phyloP scores from a whole-genome alignment of 805 yeast genomes.

The Metschnikowia borealis region DNA sequence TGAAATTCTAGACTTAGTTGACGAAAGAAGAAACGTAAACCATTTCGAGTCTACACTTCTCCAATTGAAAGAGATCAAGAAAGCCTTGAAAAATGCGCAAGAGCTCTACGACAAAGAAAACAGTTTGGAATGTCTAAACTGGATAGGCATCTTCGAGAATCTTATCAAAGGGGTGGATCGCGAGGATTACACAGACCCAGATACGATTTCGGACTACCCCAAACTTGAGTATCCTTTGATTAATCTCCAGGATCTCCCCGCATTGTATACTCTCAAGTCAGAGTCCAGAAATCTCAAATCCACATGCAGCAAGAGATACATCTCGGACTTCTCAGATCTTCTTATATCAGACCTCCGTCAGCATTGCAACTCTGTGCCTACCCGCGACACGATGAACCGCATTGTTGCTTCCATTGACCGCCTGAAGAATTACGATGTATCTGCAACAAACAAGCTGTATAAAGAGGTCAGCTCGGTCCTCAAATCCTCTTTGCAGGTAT shows the following conservation, averaged over 20 bases:
- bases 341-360: slow-evolving; percentile 58
- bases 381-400: slow-evolving; percentile 48
- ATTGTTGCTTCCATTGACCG: slow-evolving; percentile 30
- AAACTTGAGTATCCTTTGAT: slow-evolving; percentile 29
- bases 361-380: slow-evolving; percentile 50
- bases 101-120: slow-evolving; percentile 41
- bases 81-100: slow-evolving; percentile 41
- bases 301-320: slow-evolving; percentile 69
- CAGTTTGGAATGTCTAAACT: slow-evolving; percentile 52
- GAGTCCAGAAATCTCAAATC: slow-evolving; percentile 51
- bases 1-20: slow-evolving; percentile 45
- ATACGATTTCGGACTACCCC: slow-evolving; percentile 18
- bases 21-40: slow-evolving; percentile 56
- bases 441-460: slow-evolving; percentile 33
- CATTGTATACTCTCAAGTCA: slow-evolving; percentile 47
- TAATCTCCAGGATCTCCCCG: slow-evolving; percentile 46
- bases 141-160: slow-evolving; percentile 53
- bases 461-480: slow-evolving; percentile 36
- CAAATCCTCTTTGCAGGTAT: slow-evolving; percentile 41
- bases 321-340: slow-evolving; percentile 50
- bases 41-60: slow-evolving; percentile 57
- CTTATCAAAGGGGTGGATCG: slow-evolving; percentile 48
- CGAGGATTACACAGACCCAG: slow-evolving; percentile 17
- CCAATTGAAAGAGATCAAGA: slow-evolving; percentile 43
- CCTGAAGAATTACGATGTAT: slow-evolving; percentile 18